Percentiles rank a stretch among this genome's conserved stretches.
Conservation (phyloP, 2,329 filamentous ascomycete genomes). For the Didymella lethalis region DNA sequence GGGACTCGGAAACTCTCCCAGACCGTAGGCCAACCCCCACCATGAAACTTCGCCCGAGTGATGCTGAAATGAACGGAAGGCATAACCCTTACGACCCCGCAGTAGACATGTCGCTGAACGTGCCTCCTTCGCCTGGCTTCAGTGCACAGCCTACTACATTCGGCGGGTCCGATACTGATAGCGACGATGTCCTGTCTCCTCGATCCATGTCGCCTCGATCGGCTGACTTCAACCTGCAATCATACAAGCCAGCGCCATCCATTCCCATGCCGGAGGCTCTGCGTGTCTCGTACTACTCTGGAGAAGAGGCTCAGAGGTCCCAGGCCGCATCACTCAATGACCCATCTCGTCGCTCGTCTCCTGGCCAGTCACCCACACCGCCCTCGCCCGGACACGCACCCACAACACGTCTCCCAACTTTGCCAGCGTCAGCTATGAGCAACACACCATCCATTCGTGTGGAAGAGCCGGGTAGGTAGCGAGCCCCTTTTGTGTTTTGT, state of each 20-base stretch:
- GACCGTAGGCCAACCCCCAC: conserved; percentile 32
- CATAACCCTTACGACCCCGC: conserved; percentile 42
- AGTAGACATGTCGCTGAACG: conserved; percentile 48
- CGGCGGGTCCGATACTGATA: conserved; percentile 40
- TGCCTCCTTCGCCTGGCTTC: conserved; percentile 44
- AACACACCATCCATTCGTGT: conserved; percentile 31
- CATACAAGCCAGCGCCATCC: conserved; percentile 40
- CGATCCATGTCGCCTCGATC: conserved; percentile 36
- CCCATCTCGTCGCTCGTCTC: conserved; percentile 20
- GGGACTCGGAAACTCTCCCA: conserved; percentile 31
- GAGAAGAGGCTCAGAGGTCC: conserved; percentile 31
- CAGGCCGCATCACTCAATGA: conserved; percentile 44
- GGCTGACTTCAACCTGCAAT: conserved; percentile 32
- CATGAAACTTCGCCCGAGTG: conserved; percentile 46
- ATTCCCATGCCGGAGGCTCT: conserved; percentile 39
- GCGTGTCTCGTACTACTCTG: conserved; percentile 35
- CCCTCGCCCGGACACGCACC: conserved; percentile 39
- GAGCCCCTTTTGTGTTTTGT: conserved; percentile 35
- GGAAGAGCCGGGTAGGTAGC: conserved; percentile 46
- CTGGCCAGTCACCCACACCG: conserved; percentile 34
- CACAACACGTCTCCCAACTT: conserved; percentile 35
- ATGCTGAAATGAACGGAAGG: conserved; percentile 49
- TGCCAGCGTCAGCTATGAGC: conserved; percentile 32
- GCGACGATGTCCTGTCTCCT: conserved; percentile 35
- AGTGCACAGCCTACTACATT: conserved; percentile 35